Evolutionary conservation across 768 basidiomycete genomes (phyloP).

Genomic region (Lentinula sp.): DNA sequence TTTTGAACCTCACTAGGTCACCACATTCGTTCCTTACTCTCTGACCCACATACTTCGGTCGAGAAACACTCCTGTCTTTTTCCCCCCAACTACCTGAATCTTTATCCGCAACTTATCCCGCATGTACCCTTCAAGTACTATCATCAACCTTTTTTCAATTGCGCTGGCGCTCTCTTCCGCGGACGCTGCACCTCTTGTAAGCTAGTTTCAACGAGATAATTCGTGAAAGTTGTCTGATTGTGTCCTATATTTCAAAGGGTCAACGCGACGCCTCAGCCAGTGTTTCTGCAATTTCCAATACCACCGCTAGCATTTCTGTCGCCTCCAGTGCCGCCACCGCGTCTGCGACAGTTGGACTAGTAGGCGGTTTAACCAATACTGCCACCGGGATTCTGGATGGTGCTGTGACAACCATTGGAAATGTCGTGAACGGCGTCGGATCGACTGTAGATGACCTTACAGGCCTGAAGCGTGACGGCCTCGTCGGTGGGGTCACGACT

Average conservation of each 20-base stretch:
- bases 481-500: not conserved
- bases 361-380: not conserved
- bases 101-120: not conserved
- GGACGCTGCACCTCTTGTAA: not conserved
- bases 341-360: not conserved
- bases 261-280: not conserved
- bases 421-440: not conserved
- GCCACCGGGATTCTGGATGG: not conserved
- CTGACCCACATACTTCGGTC: not conserved
- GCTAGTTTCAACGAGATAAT: not conserved
- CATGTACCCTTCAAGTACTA: not conserved
- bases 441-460: not conserved
- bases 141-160: not conserved
- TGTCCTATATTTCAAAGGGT: not conserved
- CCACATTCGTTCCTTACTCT: conserved; percentile 1
- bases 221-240: not conserved
- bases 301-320: not conserved
- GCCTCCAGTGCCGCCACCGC: not conserved
- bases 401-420: not conserved
- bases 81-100: too few species aligned
- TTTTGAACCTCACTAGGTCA: not conserved
- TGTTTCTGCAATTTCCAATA: not conserved
- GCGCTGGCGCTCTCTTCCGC: not conserved
- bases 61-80: not conserved
- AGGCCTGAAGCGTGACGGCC: not conserved